A percentile compares a stretch with the other conserved stretches of the same genome.
Conservation (phyloP, 2,329 filamentous ascomycete species). For the Raffaelea arxii region DNA sequence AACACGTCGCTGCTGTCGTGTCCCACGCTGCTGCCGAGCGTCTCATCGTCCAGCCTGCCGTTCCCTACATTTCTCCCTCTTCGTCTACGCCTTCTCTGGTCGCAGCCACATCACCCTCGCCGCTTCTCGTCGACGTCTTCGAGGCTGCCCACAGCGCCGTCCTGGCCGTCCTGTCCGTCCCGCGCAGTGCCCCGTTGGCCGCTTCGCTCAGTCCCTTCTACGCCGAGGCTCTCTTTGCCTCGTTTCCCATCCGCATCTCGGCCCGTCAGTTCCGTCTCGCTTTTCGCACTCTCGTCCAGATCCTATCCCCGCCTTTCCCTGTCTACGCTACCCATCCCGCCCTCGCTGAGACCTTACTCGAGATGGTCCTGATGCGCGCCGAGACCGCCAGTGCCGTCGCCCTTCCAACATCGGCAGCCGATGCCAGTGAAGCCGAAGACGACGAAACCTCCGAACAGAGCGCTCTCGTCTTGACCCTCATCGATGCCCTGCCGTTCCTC, state of each 20-base stretch:
- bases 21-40: conserved; percentile 58
- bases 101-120: conserved; percentile 25
- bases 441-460: conserved; percentile 59
- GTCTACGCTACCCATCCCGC: conserved; percentile 64
- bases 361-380: conserved; percentile 63
- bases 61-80: conserved; percentile 55
- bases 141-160: conserved; percentile 80
- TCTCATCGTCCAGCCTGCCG: conserved; percentile 64
- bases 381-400: conserved; percentile 36
- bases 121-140: conserved; percentile 53
- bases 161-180: conserved; percentile 70
- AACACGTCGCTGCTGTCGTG: conserved; percentile 68
- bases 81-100: neutral
- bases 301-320: conserved; percentile 70
- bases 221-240: conserved; percentile 67
- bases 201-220: conserved; percentile 71
- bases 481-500: conserved; percentile 70
- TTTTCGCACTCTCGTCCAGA: conserved; percentile 74
- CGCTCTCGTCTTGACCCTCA: conserved; percentile 62
- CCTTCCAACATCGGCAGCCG: conserved; percentile 17
- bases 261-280: conserved; percentile 81
- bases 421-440: neutral
- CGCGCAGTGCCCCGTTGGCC: conserved; percentile 63
- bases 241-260: conserved; percentile 71
- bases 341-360: conserved; percentile 70